Evolutionary conservation across 2,329 filamentous ascomycete species (phyloP).

Genomic region (Colletotrichum neosansevieriae): DNA sequence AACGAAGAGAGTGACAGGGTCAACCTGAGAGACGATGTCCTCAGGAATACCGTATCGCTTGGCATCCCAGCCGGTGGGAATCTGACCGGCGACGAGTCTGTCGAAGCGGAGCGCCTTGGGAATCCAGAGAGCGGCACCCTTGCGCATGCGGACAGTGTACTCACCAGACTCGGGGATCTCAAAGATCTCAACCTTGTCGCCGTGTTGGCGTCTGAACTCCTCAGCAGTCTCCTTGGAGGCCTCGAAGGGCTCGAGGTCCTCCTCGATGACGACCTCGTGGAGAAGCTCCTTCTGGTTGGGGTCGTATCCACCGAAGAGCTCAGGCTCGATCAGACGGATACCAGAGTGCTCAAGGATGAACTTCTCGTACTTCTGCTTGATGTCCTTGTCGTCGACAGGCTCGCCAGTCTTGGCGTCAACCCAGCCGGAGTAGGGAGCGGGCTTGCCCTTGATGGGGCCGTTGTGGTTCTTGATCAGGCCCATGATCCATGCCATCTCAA

Average conservation of each 20-base stretch:
- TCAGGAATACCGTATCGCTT: constrained; percentile 97
- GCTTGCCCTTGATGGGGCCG: constrained; percentile 91
- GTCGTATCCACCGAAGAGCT: constrained; percentile 96
- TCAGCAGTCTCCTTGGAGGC: constrained; percentile 96
- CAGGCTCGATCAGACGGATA: constrained; percentile 97
- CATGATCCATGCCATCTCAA: constrained; percentile 99
- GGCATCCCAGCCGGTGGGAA: constrained; percentile 97
- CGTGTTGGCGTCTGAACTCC: constrained; percentile 97
- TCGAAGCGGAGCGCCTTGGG: constrained; percentile 98
- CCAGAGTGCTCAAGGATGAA: constrained; percentile 95
- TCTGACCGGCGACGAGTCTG: constrained; percentile 95
- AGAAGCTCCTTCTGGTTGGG: constrained; percentile 98
- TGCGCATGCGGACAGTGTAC: constrained; percentile 93
- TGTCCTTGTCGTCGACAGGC: constrained; percentile 96
- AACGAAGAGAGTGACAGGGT: constrained; percentile 94
- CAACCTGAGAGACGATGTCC: constrained; percentile 97
- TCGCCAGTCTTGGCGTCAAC: constrained; percentile 95
- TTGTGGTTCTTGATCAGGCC: constrained; percentile 99
- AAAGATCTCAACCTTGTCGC: constrained; percentile 97
- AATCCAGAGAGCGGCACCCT: constrained; percentile 93
- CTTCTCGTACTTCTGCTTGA: constrained; percentile 98
- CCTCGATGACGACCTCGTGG: constrained; percentile 96
- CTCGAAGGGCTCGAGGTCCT: constrained; percentile 97
- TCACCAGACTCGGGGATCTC: constrained; percentile 94
- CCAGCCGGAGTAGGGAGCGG: constrained; percentile 87